Evolutionary conservation across 768 basidiomycete species (phyloP).

Genomic region (Tubosaeta sp.): DNA sequence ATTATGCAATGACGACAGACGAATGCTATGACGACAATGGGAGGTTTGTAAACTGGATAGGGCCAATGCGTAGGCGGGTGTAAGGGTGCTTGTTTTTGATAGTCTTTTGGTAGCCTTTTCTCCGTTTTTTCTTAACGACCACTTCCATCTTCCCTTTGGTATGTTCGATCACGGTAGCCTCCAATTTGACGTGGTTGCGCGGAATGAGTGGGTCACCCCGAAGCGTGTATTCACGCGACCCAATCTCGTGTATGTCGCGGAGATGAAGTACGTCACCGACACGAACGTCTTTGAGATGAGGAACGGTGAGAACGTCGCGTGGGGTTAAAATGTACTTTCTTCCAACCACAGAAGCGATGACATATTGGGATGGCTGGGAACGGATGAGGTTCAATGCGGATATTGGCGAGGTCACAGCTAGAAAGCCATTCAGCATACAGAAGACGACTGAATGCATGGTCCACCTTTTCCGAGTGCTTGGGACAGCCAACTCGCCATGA

Average conservation of each 20-base stretch:
- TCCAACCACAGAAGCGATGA: conserved; percentile 84
- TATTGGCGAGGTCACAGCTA: conserved; percentile 29
- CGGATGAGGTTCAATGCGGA: conserved; percentile 77
- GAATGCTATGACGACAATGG: conserved; percentile 26
- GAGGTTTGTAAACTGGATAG: conserved; percentile 52
- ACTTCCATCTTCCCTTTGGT: conserved; percentile 92
- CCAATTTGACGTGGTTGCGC: conserved; percentile 59
- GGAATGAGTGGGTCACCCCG: conserved; percentile 74
- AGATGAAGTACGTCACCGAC: conserved; percentile 84
- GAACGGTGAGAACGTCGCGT: conserved; percentile 90
- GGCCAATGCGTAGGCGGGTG: conserved; percentile 90
- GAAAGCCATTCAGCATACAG: conserved; percentile 4
- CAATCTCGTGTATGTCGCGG: conserved; percentile 88
- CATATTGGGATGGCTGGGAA: conserved; percentile 89
- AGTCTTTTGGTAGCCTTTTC: conserved; percentile 96
- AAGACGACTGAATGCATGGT: neutral
- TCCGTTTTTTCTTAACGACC: conserved; percentile 94
- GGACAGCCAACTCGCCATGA: conserved; percentile 26
- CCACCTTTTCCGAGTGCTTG: conserved; percentile 23
- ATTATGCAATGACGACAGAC: neutral
- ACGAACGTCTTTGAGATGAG: conserved; percentile 77
- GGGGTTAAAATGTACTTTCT: conserved; percentile 87
- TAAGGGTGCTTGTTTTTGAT: conserved; percentile 92
- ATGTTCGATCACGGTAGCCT: conserved; percentile 95
- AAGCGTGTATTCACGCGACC: conserved; percentile 91